These are phyloP conservation scores for Fusarium floridanum DNA, from an alignment of 2,329 filamentous ascomycete genomes.

Conservation along the genomic window DNA sequence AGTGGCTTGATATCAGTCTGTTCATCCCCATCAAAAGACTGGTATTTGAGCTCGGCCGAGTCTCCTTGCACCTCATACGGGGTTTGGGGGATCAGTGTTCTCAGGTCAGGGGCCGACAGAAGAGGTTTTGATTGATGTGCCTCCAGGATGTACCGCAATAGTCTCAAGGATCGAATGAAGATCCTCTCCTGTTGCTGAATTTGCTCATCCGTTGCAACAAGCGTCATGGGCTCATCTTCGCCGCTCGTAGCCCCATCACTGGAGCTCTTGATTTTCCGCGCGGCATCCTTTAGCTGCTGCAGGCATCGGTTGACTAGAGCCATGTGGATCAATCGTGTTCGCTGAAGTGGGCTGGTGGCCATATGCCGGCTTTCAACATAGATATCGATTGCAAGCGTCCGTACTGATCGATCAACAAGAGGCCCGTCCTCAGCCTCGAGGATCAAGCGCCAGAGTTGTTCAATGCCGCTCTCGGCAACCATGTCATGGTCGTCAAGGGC, in stretches of 20 bases:
- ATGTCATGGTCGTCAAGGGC: constrained; percentile 65
- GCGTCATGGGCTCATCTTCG: constrained; percentile 67
- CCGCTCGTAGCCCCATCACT: constrained; percentile 57
- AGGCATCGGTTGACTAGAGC: constrained; percentile 81
- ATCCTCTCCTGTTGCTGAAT: constrained; percentile 65
- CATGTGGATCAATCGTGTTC: constrained; percentile 72
- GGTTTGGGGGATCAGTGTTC: constrained; percentile 64
- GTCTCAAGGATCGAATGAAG: constrained; percentile 76
- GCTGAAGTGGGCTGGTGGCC: constrained; percentile 60
- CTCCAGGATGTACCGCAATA: constrained; percentile 76
- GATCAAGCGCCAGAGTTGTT: constrained; percentile 87
- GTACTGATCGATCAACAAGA: constrained; percentile 77
- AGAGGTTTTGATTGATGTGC: constrained; percentile 72
- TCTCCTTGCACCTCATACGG: constrained; percentile 71
- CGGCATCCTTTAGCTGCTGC: constrained; percentile 74
- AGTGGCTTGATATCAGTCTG: constrained; percentile 73
- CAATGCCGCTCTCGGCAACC: constrained; percentile 66
- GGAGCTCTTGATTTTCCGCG: constrained; percentile 63
- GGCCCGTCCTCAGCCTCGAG: constrained; percentile 74
- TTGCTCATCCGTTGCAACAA: constrained; percentile 62
- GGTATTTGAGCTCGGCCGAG: constrained; percentile 76
- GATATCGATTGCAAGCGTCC: constrained; percentile 75
- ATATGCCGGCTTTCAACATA: constrained; percentile 75
- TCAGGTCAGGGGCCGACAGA: constrained; percentile 70
- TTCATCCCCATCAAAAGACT: constrained; percentile 74